Evolutionary conservation across 495 filamentous ascomycete species (phyloP).

Genomic region (Hypomontagnella monticulosa): DNA sequence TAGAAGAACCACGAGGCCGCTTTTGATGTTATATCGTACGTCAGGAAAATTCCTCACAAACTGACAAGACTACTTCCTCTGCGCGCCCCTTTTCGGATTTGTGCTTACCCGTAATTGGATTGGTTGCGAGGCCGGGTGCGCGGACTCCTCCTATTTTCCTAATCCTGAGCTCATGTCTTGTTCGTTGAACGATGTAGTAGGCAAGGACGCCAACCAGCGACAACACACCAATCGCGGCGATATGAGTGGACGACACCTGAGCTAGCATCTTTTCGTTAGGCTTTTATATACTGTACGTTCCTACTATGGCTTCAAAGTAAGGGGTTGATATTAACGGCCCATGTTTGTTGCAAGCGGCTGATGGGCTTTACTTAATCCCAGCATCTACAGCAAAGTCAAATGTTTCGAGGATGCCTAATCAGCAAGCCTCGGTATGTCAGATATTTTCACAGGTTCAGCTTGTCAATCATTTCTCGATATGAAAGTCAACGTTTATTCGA

Average conservation of each 20-base stretch:
- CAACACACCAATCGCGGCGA: conserved; percentile 4
- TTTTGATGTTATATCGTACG: conserved; percentile 16
- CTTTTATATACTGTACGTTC: too few species aligned
- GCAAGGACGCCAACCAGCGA: conserved; percentile 13
- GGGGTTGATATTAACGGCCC: too few species aligned
- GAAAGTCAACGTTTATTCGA: neutral
- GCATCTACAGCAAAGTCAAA: too few species aligned
- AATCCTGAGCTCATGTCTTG: conserved; percentile 29
- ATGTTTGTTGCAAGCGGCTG: too few species aligned
- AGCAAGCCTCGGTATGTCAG: too few species aligned
- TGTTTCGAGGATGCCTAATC: too few species aligned
- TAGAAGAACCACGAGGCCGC: conserved; percentile 16
- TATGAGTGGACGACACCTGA: conserved; percentile 19
- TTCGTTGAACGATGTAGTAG: conserved; percentile 30
- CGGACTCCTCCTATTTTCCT: conserved; percentile 36
- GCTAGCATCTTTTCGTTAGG: conserved; percentile 16
- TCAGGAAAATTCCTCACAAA: conserved; percentile 15
- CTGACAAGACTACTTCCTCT: neutral
- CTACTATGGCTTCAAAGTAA: too few species aligned
- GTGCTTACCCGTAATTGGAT: conserved; percentile 35
- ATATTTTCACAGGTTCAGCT: conserved; percentile 2
- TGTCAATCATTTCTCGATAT: conserved; percentile 18
- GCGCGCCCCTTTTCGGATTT: neutral
- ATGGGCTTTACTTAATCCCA: too few species aligned
- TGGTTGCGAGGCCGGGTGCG: conserved; percentile 27